Evolutionary conservation across 148 eudicot genomes (phyloP).

Genomic region (Fagopyrum esculentum): DNA sequence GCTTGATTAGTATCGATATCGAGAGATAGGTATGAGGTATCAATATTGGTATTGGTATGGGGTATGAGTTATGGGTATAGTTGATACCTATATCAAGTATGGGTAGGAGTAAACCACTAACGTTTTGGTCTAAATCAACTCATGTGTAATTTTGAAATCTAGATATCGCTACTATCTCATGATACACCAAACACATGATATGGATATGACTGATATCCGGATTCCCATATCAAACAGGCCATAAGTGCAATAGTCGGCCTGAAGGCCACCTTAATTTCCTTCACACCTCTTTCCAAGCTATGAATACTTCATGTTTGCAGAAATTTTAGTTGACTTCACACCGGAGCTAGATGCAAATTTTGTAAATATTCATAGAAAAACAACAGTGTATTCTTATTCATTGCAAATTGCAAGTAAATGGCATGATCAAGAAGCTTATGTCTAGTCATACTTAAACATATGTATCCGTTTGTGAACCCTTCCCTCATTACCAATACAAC

Average conservation of each 20-base stretch:
- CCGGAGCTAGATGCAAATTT: background rate
- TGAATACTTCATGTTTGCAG: background rate
- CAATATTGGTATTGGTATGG: too few species aligned
- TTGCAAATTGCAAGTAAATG: constrained; percentile 3
- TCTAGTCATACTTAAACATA: background rate
- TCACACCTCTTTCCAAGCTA: background rate
- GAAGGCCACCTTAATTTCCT: background rate
- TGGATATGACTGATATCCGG: too few species aligned
- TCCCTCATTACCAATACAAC: background rate
- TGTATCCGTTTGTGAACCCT: background rate
- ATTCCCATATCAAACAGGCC: background rate
- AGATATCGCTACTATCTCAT: too few species aligned
- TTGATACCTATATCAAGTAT: too few species aligned
- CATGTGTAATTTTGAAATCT: too few species aligned
- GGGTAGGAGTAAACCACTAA: too few species aligned
- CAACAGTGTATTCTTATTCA: background rate
- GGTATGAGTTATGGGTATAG: too few species aligned
- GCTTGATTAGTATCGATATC: too few species aligned
- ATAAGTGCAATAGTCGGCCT: background rate
- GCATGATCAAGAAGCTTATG: background rate
- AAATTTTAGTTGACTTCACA: background rate
- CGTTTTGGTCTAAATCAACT: too few species aligned
- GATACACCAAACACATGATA: too few species aligned
- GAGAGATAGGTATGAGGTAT: too few species aligned
- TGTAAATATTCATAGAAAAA: background rate